Evolutionary conservation across 306 rosid species (phyloP), one percentile per base, ranked within the genome.

Genomic region (Mimosa pudica): DNA sequence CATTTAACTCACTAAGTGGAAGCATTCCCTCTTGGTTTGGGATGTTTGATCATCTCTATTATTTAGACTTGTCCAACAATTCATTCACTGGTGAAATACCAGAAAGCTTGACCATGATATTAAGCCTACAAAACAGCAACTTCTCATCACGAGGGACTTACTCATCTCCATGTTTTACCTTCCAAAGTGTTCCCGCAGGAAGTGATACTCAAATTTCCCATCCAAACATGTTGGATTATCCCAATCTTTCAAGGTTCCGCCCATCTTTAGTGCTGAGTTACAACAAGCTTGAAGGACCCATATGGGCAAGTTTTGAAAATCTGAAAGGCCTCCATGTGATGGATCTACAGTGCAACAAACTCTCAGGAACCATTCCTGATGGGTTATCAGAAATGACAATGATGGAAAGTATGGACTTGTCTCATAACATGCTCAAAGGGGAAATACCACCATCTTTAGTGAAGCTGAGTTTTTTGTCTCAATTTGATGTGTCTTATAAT

Each of bases 1-100:
- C 93, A 4, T 73, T 85, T 82, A 89, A 87, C 82, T 70, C 30
- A 73, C 82, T 89, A 77, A 32, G 44, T 70, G 85, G 81, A 62
- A 71, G 51, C 81, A 76, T 82, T 24, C 78, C 85, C 10, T 72
- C 70, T 38, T 87, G 90, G 93, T 30, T 87, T 52, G 89, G 82
- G 11, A 33, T 18, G 14, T 82, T 77, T 51, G 49, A 73, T 35
- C 20, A 48, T 70, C 82, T 83, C 24, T 68, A 35, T 74, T 83
- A 78, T 72, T 58, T 78, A 24, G 86, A 83, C 61, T 83, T 83
- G 48, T 83, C 89, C 65, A 85, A 86, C 60, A 90, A 90, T 71
- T 86, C 89, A 24, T 61, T 90, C 61, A 71, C 79, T 35, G 85
- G 85, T 32, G 51, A 30, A 49, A 77, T 82, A 55, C 85, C 82